Evolutionary conservation across 1,139 yeast species (phyloP).

Genomic region (Pichia sp.): DNA sequence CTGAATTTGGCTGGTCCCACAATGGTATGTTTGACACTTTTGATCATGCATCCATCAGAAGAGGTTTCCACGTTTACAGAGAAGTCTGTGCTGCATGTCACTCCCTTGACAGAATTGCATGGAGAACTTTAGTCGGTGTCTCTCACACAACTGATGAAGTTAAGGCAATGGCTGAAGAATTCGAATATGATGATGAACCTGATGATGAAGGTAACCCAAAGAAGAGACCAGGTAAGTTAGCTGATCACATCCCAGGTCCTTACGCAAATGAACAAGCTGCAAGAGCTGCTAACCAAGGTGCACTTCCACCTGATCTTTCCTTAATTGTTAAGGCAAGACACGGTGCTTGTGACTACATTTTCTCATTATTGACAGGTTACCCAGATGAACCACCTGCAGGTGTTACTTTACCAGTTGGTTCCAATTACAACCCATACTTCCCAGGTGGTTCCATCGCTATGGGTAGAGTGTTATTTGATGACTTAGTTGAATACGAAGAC

Average conservation of each 20-base stretch:
- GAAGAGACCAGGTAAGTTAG: conserved; percentile 97
- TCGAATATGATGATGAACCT: conserved; percentile 98
- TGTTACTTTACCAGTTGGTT: conserved; percentile 82
- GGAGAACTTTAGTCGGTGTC: conserved; percentile 98
- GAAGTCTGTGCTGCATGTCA: conserved; percentile 99
- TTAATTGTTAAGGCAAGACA: conserved; percentile 98
- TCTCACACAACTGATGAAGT: conserved; percentile 90
- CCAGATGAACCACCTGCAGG: conserved; percentile 99
- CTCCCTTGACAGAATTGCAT: conserved; percentile 92
- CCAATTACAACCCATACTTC: conserved; percentile 99
- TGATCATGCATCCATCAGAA: conserved; percentile 95
- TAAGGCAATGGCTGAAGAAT: conserved; percentile 90
- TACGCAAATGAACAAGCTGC: conserved; percentile 98
- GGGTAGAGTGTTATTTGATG: conserved; percentile 98
- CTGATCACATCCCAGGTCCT: conserved; percentile 93
- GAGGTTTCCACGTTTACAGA: conserved; percentile 98
- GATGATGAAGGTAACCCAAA: conserved; percentile 99
- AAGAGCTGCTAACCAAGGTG: conserved; percentile 99
- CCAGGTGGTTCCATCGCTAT: conserved; percentile 99
- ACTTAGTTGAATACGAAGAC: conserved; percentile 95
- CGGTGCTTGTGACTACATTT: conserved; percentile 95
- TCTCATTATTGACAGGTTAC: conserved; percentile 93
- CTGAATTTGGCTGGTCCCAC: conserved; percentile 91
- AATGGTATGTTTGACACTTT: conserved; percentile 86
- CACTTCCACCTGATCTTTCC: conserved; percentile 96